Percentiles rank a stretch among this genome's conserved stretches.
Evolutionary conservation across 2,329 filamentous ascomycete genomes (phyloP).

Genomic region (Beauveria medogensis): DNA sequence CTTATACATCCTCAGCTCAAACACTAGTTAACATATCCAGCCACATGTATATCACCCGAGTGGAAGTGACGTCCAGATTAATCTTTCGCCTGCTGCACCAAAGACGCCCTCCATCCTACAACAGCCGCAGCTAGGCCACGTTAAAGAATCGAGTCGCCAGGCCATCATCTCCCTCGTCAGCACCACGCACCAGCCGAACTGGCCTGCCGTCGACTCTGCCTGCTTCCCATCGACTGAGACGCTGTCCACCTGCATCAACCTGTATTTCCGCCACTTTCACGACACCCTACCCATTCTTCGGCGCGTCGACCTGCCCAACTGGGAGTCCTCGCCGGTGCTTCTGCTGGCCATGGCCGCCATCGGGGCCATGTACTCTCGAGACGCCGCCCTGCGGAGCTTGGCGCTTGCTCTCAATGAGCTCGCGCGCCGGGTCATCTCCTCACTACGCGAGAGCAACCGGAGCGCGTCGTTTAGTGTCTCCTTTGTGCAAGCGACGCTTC

Average conservation of each 20-base stretch:
- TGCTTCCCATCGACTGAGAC: conserved; percentile 2
- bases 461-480: neutral
- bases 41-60: conserved; percentile 8
- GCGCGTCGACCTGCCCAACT: neutral
- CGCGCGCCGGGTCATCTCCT: neutral
- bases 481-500: conserved; percentile 2
- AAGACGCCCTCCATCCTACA: neutral
- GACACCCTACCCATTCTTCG: neutral
- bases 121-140: neutral
- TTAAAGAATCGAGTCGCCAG: neutral
- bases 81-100: neutral
- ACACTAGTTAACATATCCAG: neutral
- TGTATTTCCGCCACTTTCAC: conserved; percentile 10
- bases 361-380: conserved; percentile 5
- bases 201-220: neutral
- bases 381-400: neutral
- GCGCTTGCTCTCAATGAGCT: conserved; percentile 5
- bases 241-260: conserved; percentile 5
- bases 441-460: neutral
- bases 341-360: conserved; percentile 9
- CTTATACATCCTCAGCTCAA: neutral
- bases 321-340: neutral
- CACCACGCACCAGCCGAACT: neutral
- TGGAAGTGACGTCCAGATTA: neutral
- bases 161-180: conserved; percentile 6